Conservation (phyloP, 2,329 filamentous ascomycete species). For the Cytospora schulzeri region DNA sequence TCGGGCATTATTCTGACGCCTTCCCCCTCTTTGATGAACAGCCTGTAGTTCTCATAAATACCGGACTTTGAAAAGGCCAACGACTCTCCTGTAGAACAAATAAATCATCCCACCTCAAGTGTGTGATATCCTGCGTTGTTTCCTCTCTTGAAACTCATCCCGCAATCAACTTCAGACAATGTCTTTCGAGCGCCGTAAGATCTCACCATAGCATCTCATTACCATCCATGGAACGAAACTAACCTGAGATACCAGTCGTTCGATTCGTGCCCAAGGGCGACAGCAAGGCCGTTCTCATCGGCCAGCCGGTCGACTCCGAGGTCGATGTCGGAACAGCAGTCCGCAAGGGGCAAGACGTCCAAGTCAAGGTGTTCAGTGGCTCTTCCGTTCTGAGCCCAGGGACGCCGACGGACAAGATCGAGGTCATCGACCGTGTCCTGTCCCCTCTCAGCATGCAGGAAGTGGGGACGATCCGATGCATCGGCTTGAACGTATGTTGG, state of each 20-base stretch:
- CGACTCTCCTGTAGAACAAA: background rate
- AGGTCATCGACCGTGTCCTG: slow-evolving; percentile 50
- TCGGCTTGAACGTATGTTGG: slow-evolving; percentile 54
- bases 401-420: slow-evolving; percentile 48
- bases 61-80: background rate
- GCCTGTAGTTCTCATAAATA: slow-evolving; percentile 1
- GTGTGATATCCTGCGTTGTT: background rate
- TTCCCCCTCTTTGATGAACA: background rate
- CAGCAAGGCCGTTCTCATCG: slow-evolving; percentile 21
- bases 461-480: slow-evolving; percentile 60
- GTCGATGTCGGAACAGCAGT: slow-evolving; percentile 61
- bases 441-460: slow-evolving; percentile 52
- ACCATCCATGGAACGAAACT: background rate
- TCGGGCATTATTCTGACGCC: slow-evolving; percentile 20
- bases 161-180: background rate
- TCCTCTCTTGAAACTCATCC: background rate
- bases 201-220: background rate
- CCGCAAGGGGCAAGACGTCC: slow-evolving; percentile 57
- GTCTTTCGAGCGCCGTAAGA: slow-evolving; percentile 26
- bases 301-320: slow-evolving; percentile 31
- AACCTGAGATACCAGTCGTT: slow-evolving; percentile 16
- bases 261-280: slow-evolving; percentile 25
- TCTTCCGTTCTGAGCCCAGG: slow-evolving; percentile 59
- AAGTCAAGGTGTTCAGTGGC: slow-evolving; percentile 59
- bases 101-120: background rate